phyloP scores from a whole-genome alignment of 176 grass and related monocot species.

The Metroxylon sagu region DNA sequence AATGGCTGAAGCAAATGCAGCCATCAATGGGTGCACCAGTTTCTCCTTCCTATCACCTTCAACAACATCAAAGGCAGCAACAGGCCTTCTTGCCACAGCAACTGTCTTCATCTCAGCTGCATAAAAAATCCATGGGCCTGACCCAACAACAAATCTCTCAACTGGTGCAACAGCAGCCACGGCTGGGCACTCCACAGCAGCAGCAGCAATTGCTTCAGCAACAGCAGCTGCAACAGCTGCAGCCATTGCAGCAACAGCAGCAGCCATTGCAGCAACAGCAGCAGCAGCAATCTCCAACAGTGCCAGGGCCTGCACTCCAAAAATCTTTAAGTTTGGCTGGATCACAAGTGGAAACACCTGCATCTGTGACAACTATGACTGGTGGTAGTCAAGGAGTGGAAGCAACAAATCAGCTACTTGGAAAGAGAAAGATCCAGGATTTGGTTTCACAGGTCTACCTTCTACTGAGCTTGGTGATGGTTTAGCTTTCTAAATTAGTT shows the following conservation, averaged over 20 bases:
- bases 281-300: slow-evolving; percentile 63
- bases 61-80: slow-evolving; percentile 57
- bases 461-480: too few species aligned
- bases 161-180: slow-evolving; percentile 60
- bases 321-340: slow-evolving; percentile 58
- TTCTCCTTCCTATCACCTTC: slow-evolving; percentile 51
- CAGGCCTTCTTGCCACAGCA: slow-evolving; percentile 30
- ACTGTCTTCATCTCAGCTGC: slow-evolving; percentile 34
- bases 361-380: slow-evolving; percentile 41
- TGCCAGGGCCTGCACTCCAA: slow-evolving; percentile 50
- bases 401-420: slow-evolving; percentile 60
- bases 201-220: slow-evolving; percentile 2
- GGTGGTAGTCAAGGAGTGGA: slow-evolving; percentile 62
- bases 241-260: slow-evolving; percentile 30
- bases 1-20: slow-evolving; percentile 71
- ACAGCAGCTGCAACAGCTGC: slow-evolving; percentile 35
- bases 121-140: slow-evolving; percentile 42
- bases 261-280: slow-evolving; percentile 57
- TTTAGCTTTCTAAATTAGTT: too few species aligned
- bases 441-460: slow-evolving; percentile 67
- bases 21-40: slow-evolving; percentile 42
- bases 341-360: slow-evolving; percentile 57
- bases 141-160: slow-evolving; percentile 56
- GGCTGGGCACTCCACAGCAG: slow-evolving; percentile 28
- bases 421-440: slow-evolving; percentile 97